These are phyloP conservation scores for Amyloporia xantha DNA, from an alignment of 768 basidiomycete species.

Conservation along the genomic window DNA sequence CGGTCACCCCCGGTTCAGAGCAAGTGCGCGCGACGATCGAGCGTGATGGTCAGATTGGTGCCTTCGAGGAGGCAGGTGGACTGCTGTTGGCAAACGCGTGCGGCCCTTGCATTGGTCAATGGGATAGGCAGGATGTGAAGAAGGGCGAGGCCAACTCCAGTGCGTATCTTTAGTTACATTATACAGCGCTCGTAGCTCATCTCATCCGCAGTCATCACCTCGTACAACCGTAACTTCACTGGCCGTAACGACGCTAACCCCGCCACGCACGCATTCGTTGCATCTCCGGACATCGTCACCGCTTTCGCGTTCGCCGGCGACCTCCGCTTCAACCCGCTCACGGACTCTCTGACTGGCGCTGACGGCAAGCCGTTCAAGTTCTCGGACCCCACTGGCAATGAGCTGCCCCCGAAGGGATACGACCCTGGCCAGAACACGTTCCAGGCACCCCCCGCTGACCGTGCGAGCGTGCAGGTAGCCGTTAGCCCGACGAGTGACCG, in stretches of 20 bases:
- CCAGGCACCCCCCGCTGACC: conserved; percentile 88
- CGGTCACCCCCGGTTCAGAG: conserved; percentile 96
- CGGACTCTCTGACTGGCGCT: conserved; percentile 77
- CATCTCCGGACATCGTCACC: conserved; percentile 92
- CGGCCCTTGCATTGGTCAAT: conserved; percentile 98
- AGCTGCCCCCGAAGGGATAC: conserved; percentile 93
- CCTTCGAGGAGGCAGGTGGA: conserved; percentile 85
- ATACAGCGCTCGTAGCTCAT: not conserved
- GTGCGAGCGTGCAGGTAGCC: conserved; percentile 77
- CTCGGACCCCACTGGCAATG: conserved; percentile 82
- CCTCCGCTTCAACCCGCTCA: conserved; percentile 95
- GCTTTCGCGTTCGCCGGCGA: conserved; percentile 93
- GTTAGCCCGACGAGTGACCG: conserved; percentile 83
- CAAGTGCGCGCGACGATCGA: conserved; percentile 97
- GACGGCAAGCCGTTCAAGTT: conserved; percentile 99
- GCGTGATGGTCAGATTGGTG: conserved; percentile 87
- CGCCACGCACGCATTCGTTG: conserved; percentile 94
- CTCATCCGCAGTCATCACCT: conserved; percentile 73
- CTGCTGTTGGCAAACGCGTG: conserved; percentile 97
- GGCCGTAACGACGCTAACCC: conserved; percentile 99
- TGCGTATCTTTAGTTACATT: conserved; percentile 31
- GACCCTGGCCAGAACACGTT: conserved; percentile 97
- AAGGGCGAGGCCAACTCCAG: conserved; percentile 97
- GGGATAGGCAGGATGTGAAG: conserved; percentile 95
- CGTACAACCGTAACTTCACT: conserved; percentile 99